Base-by-base conservation (phyloP, 257 asterid genomes). In the Misopates orontium region DNA sequence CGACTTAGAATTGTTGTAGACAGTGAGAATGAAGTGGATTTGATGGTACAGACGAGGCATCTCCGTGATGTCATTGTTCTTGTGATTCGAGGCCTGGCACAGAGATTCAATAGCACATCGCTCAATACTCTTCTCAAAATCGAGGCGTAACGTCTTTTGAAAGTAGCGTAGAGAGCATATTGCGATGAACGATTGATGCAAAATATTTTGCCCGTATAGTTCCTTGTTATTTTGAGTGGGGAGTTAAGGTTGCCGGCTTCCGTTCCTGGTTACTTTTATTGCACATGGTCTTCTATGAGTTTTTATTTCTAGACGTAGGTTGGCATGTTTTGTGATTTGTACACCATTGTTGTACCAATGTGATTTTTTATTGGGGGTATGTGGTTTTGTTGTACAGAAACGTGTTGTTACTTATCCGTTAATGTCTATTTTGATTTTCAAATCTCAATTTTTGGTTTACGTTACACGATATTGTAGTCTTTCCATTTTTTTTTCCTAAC, bases 1-100 rank as follows among this genome's bases (percentile, higher is more conserved):
- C 90, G 96, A 39, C 90, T 93, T n/a, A 83, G 87, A 71, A 84
- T 93, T 45, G 96, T 93, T 10, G 97, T 93, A 10, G 99, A 93
- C 84, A 78, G 95, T 76, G 97, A 90, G 68, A 85, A 78, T 20
- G 99, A 93, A 79, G 97, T 84, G 32, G 96, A 93, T 77, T 68
- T 93, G 77, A 84, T 93, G 95, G 95, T 93, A 21, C 99, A 93
- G 83, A 93, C 97, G 0, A 80, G 97, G 8, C 99, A 90, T 77
- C 84, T 83, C 25, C 97, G 99, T 11, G 97, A 93, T 73, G 90
- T 90, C 10, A 83, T 93, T 10, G 99, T 86, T 60, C 96, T 90
- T 40, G 95, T 93, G 51, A 87, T 93, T 22, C 78, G 96, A 52
- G 99, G 96, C 68, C 84, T 93, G 22, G 96, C 99, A 3, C 99